Conservation (phyloP, 192 early-diverging fungal species). For the Coemansia sp. region DNA sequence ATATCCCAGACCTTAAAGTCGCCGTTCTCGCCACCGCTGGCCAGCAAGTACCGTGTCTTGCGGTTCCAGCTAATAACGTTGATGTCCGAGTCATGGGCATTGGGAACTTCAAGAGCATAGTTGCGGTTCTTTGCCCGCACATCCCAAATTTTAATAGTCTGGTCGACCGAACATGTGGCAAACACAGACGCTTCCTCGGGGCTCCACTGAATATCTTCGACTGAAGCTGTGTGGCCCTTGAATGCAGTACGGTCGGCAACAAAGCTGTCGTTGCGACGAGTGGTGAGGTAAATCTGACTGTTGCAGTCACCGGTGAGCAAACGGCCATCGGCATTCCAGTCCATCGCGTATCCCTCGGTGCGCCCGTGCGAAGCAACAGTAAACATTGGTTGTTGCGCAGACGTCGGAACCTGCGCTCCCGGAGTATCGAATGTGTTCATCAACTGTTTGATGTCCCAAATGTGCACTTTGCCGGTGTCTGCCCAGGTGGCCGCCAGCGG, state of each 20-base stretch:
- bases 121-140: slow-evolving; percentile 70
- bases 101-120: slow-evolving; percentile 67
- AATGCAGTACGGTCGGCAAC: slow-evolving; percentile 75
- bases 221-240: slow-evolving; percentile 77
- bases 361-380: slow-evolving; percentile 78
- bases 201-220: slow-evolving; percentile 99
- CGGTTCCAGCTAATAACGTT: slow-evolving; percentile 98
- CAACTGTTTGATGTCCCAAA: slow-evolving; percentile 82
- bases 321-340: slow-evolving; percentile 78
- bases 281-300: slow-evolving; percentile 81
- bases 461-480: slow-evolving; percentile 92
- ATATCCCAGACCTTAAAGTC: slow-evolving; percentile 97
- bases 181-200: slow-evolving; percentile 87
- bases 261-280: slow-evolving; percentile 62
- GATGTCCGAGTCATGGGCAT: slow-evolving; percentile 85
- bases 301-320: slow-evolving; percentile 85
- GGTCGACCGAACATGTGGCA: slow-evolving; percentile 87
- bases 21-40: slow-evolving; percentile 90
- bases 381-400: slow-evolving; percentile 70
- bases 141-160: slow-evolving; percentile 95
- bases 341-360: slow-evolving; percentile 93
- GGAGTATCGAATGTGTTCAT: slow-evolving; percentile 78
- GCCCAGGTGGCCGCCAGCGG: slow-evolving; percentile 89
- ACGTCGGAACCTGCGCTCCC: slow-evolving; percentile 63
- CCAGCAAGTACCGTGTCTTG: slow-evolving; percentile 81